Evolutionary conservation across 2,329 filamentous ascomycete species (phyloP), one percentile per base, ranked within the genome.

Genomic region (Fonsecaea multimorphosa): DNA sequence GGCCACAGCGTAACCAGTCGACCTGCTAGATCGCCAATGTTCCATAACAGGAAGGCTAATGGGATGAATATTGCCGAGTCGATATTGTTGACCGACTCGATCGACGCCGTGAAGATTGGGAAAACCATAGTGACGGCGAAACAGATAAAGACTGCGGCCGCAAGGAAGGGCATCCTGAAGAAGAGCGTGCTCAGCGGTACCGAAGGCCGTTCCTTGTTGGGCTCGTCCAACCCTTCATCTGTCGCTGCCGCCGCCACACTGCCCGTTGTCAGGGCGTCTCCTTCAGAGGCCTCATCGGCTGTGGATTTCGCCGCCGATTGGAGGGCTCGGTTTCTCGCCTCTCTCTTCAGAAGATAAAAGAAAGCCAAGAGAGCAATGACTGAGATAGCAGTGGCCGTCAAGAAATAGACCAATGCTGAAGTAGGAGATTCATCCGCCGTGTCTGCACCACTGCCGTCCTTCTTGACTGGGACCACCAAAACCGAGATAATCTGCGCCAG

Each of bases 51-150:
- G 78, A 98, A 96, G 2, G 86, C 92, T 0, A 97, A 83, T 0
- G 95, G 93, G 64, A 98, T 93, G 76, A 98, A 99, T 16, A 89
- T 88, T 0, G 87, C 83, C 59, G 87, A 75, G 62, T 79, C 86
- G 70, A 96, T 86, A 12, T 84, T 80, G 12, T 85, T 82, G 65
- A 85, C 80, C 1, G 83, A 86, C 24, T 82, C 69, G 59, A 90
- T 89, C 77, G 89, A 87, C 64, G 84, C 81, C 0, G 95, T 98
- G 78, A 96, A 96, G 67, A 98, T 91, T 0, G 95, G 95, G 81
- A 93, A 98, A 76, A 95, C 88, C 94, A 99, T 98, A 57, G 93
- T 93, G 61, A 94, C 80, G 49, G 85, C 80, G 74, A 98, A 98
- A 74, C 89, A 93, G 69, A 93, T 76, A 73, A 92, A 92, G 14